Evolutionary conservation across 1,139 yeast genomes (phyloP), one percentile per base, ranked within the genome.

Genomic region (Debaryomycetaceae sp.): DNA sequence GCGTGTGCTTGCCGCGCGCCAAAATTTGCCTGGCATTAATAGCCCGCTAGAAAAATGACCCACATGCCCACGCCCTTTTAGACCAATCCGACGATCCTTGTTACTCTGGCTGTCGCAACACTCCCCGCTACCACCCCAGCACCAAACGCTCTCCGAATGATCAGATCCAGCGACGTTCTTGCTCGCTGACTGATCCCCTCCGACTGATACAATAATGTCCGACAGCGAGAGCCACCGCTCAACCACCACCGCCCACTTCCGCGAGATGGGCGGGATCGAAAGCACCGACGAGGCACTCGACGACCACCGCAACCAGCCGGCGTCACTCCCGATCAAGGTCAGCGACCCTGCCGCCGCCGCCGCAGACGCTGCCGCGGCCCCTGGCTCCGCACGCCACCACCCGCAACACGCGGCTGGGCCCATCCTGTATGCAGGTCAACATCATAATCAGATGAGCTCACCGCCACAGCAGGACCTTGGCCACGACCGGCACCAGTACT

Each of bases 291-390:
- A 70, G 25, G 67, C 62, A 24, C 56, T 76, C 34, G 67, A 74
- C 41, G 83, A 76, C 49, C 82, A 76, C 48, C 62, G 83, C 36
- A 53, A 68, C 48, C 79, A 75, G 44, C 59, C 67, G 13, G 52
- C 54, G 23, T 61, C 68, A 9, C 55, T 67, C 18, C 76, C 76
- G 8, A 55, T 53, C 25, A 51, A 59, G 31, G 49, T 25, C 12
- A 46, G 39, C 23, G 38, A 37, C 16, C 33, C 36, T 48, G 50
- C 20, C 36, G 51, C 9, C 29, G 43, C 34, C 24, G 37, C 21
- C 28, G 31, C 19, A 20, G 32, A 24, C 28, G 16, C 37, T 31
- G 12, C 9, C 9, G 7, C 9, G 7, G 23, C 23, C 14, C 25
- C 29, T 22, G 22, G 10, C 16, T 23, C 15, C n/a, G n/a, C n/a